These are phyloP conservation scores for Trichophaea hybrida DNA, from an alignment of 2,329 filamentous ascomycete species.

Conservation along the genomic window DNA sequence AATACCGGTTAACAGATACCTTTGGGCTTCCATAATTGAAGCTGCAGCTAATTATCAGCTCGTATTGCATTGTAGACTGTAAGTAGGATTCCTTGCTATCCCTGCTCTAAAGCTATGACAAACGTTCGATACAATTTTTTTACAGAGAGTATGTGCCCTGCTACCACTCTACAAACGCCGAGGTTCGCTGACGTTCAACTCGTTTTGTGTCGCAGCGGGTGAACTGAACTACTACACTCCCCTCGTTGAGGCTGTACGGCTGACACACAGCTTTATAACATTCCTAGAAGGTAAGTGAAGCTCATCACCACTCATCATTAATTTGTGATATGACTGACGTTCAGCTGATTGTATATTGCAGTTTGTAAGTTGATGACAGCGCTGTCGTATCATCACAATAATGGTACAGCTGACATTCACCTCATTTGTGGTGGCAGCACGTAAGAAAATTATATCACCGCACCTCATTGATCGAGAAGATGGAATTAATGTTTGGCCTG, in stretches of 20 bases:
- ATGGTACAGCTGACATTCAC: not conserved
- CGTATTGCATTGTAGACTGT: not conserved
- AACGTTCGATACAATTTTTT: not conserved
- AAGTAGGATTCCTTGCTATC: not conserved
- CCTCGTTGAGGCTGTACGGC: not conserved
- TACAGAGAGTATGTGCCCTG: not conserved
- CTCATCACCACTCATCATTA: not conserved
- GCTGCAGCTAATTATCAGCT: not conserved
- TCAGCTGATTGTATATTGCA: not conserved
- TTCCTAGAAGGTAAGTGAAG: not conserved
- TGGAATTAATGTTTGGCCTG: not conserved
- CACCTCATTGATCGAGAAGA: not conserved
- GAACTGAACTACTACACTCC: not conserved
- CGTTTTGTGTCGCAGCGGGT: not conserved
- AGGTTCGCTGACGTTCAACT: not conserved
- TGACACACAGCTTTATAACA: not conserved
- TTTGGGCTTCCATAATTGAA: not conserved
- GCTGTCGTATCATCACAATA: not conserved
- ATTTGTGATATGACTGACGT: not conserved
- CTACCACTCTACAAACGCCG: not conserved
- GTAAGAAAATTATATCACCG: not conserved
- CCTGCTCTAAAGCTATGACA: not conserved
- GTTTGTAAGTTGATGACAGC: not conserved
- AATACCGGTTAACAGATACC: not conserved
- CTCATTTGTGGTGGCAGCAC: not conserved